Percentiles rank a stretch among this genome's conserved stretches.
phyloP scores from a whole-genome alignment of 2,329 filamentous ascomycete species.

The Sarocladium brachiariae region DNA sequence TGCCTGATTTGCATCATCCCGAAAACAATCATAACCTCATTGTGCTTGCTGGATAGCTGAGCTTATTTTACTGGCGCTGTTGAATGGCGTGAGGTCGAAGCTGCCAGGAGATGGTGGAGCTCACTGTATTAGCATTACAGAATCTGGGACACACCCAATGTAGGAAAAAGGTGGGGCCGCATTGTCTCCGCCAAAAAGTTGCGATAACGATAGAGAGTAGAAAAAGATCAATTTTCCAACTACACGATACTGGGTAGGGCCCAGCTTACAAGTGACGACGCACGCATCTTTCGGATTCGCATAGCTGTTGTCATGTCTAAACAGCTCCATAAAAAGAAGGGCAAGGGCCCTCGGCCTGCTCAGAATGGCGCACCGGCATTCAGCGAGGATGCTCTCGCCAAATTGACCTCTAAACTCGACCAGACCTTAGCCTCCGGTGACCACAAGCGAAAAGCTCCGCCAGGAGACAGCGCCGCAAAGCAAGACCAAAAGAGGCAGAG shows the following conservation, averaged over 20 bases:
- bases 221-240: constrained; percentile 10
- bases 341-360: constrained; percentile 20
- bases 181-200: constrained; percentile 8
- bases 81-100: background rate
- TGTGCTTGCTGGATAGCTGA: background rate
- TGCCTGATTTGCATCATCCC: constrained; percentile 4
- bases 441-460: constrained; percentile 39
- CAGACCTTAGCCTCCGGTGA: constrained; percentile 35
- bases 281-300: background rate
- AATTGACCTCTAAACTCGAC: constrained; percentile 52
- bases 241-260: background rate
- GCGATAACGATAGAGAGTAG: constrained; percentile 8
- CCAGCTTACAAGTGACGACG: background rate
- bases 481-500: constrained; percentile 32
- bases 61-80: background rate
- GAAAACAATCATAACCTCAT: constrained; percentile 2
- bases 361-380: constrained; percentile 25
- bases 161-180: background rate
- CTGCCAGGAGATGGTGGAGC: constrained; percentile 6
- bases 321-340: constrained; percentile 24
- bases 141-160: background rate
- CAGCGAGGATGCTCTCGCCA: constrained; percentile 42
- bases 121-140: background rate
- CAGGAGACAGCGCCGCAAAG: constrained; percentile 25
- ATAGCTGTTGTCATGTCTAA: constrained; percentile 1